Evolutionary conservation across 2,329 filamentous ascomycete species (phyloP).

Genomic region (Xylaria sp.): DNA sequence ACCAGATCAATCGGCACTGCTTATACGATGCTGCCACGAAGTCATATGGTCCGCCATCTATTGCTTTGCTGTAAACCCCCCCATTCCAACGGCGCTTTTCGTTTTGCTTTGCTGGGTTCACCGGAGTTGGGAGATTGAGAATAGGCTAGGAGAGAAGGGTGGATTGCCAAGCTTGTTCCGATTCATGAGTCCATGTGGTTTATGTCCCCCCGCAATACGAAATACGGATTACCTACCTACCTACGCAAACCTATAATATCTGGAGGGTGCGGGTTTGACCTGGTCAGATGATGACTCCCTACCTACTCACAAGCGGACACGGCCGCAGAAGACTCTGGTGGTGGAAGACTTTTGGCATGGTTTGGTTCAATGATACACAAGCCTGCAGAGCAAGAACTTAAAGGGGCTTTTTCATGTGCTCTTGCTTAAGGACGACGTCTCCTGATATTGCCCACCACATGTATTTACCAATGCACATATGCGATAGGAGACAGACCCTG

Average conservation of each 20-base stretch:
- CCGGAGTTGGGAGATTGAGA: neutral
- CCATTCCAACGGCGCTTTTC: neutral
- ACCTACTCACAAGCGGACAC: neutral
- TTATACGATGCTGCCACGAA: neutral
- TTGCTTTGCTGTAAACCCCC: neutral
- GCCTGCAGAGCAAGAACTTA: neutral
- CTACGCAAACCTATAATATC: neutral
- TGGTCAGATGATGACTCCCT: neutral
- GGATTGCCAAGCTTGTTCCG: neutral
- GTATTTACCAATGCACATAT: slow-evolving; percentile 8
- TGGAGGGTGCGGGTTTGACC: neutral
- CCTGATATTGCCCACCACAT: neutral
- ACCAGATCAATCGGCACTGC: neutral
- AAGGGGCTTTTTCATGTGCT: neutral
- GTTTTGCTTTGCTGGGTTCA: slow-evolving; percentile 3
- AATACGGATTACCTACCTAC: too few species aligned
- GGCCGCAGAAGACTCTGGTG: neutral
- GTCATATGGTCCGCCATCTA: neutral
- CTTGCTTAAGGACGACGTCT: neutral
- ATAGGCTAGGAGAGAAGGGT: neutral
- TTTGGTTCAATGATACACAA: neutral
- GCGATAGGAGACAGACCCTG: slow-evolving; percentile 8
- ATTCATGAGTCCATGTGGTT: neutral
- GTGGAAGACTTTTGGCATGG: slow-evolving; percentile 1
- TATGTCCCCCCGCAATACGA: neutral